A percentile compares a stretch with the other conserved stretches of the same genome.
Conservation (phyloP, 495 filamentous ascomycete genomes). For the Penicillium verhagenii region DNA sequence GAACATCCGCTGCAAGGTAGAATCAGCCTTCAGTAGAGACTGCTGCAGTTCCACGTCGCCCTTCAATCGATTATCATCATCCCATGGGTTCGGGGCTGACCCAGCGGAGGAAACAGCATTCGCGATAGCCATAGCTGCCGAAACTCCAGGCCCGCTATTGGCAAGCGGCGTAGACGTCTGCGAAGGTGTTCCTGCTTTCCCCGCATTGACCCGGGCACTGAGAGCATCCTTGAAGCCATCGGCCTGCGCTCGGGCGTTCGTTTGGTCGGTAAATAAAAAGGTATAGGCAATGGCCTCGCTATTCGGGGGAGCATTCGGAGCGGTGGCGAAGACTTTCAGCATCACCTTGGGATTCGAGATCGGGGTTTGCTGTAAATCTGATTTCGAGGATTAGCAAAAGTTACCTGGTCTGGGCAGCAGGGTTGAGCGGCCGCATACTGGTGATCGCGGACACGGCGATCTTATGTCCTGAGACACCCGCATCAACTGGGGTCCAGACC, state of each 20-base stretch:
- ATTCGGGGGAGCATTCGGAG: slow-evolving; percentile 46
- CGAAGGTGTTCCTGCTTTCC: slow-evolving; percentile 54
- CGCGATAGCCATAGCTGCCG: slow-evolving; percentile 59
- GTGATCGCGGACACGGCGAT: slow-evolving; percentile 75
- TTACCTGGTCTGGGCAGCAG: not conserved
- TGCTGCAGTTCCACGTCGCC: slow-evolving; percentile 76
- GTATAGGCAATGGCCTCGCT: slow-evolving; percentile 65
- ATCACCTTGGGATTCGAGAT: slow-evolving; percentile 80
- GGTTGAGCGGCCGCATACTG: slow-evolving; percentile 50
- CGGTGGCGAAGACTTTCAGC: slow-evolving; percentile 78
- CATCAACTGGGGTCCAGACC: slow-evolving; percentile 68
- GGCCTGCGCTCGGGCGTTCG: slow-evolving; percentile 75
- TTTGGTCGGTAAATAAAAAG: slow-evolving; percentile 80
- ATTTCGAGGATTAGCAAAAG: slow-evolving; percentile 7
- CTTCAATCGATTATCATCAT: slow-evolving; percentile 73
- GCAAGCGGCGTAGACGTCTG: slow-evolving; percentile 30
- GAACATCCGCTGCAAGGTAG: slow-evolving; percentile 72
- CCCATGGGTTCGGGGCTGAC: slow-evolving; percentile 56
- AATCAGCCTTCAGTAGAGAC: slow-evolving; percentile 75
- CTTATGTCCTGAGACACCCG: slow-evolving; percentile 57
- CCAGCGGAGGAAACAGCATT: slow-evolving; percentile 48
- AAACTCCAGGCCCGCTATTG: slow-evolving; percentile 41
- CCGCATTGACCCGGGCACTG: slow-evolving; percentile 68
- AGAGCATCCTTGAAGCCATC: slow-evolving; percentile 79
- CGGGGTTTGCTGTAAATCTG: slow-evolving; percentile 87